Conservation (phyloP, 2,329 filamentous ascomycete species). For the Moelleriella libera region DNA sequence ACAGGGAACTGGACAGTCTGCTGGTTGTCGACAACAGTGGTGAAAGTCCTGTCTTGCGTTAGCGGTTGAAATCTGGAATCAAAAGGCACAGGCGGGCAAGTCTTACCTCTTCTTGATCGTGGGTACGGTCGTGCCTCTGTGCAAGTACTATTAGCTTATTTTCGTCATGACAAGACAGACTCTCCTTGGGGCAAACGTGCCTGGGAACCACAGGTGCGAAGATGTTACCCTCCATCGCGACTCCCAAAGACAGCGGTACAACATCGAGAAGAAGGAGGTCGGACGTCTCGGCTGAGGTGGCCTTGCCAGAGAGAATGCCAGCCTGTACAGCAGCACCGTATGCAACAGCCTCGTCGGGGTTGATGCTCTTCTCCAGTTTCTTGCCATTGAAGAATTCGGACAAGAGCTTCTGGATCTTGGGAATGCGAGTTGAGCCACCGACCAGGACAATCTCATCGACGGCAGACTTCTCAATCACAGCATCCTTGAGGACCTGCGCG, state of each 20-base stretch:
- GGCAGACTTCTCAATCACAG: conserved; percentile 70
- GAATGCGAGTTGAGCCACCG: conserved; percentile 97
- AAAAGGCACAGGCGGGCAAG: background rate
- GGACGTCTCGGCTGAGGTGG: conserved; percentile 82
- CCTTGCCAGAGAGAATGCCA: conserved; percentile 97
- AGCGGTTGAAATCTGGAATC: background rate
- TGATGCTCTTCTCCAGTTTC: conserved; percentile 99
- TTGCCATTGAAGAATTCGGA: conserved; percentile 99
- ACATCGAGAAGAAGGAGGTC: conserved; percentile 95
- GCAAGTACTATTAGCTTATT: no score
- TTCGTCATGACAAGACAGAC: no score
- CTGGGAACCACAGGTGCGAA: conserved; percentile 74
- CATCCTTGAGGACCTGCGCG: conserved; percentile 91
- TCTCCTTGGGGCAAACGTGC: no score
- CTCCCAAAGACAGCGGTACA: conserved; percentile 89
- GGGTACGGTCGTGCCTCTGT: conserved; percentile 42
- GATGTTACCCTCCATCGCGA: conserved; percentile 99
- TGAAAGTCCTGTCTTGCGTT: conserved; percentile 48
- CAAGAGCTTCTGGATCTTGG: conserved; percentile 96
- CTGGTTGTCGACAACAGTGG: conserved; percentile 67
- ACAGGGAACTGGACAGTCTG: conserved; percentile 67
- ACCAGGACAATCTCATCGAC: conserved; percentile 99
- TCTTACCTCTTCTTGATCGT: conserved; percentile 57
- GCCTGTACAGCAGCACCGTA: conserved; percentile 98
- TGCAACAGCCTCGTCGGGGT: conserved; percentile 97